Percentiles rank a stretch among this genome's conserved stretches.
These are phyloP conservation scores for Geotrichum europaeum DNA, from an alignment of 1,139 yeast species.

Conservation along the genomic window DNA sequence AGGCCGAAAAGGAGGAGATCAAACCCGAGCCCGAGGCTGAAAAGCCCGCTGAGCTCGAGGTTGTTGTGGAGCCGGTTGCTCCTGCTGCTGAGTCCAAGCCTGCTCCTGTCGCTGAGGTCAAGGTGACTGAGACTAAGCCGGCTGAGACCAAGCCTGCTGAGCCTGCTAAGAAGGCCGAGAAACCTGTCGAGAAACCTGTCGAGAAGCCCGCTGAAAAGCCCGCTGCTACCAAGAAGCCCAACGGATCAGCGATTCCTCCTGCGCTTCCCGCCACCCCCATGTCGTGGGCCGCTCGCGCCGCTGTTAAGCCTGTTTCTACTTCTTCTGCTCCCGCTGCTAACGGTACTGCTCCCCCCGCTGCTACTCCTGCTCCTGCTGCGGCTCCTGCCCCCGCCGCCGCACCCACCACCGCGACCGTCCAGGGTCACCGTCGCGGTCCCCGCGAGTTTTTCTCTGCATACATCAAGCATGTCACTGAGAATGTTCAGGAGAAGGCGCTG, in stretches of 20 bases:
- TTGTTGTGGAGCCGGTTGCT: conserved; percentile 16
- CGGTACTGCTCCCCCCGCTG: conserved; percentile 17
- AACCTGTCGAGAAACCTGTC: background rate
- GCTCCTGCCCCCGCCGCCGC: conserved; percentile 13
- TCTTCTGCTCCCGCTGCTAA: conserved; percentile 19
- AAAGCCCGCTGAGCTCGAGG: conserved; percentile 5
- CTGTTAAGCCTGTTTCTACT: conserved; percentile 15
- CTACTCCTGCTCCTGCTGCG: conserved; percentile 16
- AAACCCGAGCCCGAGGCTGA: background rate
- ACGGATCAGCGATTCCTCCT: conserved; percentile 15
- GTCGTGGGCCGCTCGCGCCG: conserved; percentile 16
- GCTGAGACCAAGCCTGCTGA: background rate
- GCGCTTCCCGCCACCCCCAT: conserved; percentile 17
- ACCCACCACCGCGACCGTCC: conserved; percentile 9
- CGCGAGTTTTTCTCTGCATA: conserved; percentile 35
- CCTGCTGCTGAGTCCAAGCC: conserved; percentile 13
- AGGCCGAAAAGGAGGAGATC: conserved; percentile 32
- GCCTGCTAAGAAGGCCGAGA: conserved; percentile 2
- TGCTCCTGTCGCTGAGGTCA: background rate
- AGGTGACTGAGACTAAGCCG: background rate
- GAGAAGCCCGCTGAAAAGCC: conserved; percentile 9
- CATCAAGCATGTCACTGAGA: conserved; percentile 33
- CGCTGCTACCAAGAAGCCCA: conserved; percentile 5
- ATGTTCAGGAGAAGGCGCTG: conserved; percentile 30
- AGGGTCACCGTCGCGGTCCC: conserved; percentile 16